Conservation (phyloP, 495 filamentous ascomycete species). For the Massariosphaeria phaeospora region DNA sequence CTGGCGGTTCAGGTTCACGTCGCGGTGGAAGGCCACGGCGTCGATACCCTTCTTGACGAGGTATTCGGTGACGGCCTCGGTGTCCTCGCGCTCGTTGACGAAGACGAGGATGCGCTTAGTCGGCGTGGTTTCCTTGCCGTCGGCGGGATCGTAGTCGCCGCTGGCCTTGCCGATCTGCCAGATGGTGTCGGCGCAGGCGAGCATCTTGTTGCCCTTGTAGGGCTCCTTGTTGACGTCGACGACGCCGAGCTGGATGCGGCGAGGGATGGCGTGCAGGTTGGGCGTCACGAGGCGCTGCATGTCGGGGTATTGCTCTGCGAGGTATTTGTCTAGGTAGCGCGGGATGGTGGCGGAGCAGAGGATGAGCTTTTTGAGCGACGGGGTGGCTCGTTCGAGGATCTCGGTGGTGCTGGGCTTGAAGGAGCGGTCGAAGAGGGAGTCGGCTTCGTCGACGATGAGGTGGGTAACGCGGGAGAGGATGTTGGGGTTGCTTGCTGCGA, state of each 20-base stretch:
- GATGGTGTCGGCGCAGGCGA: constrained; percentile 91
- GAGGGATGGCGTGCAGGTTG: constrained; percentile 90
- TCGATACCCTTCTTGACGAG: constrained; percentile 81
- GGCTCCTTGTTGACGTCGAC: constrained; percentile 85
- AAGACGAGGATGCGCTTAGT: constrained; percentile 90
- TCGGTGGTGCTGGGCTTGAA: constrained; percentile 76
- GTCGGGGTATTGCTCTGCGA: constrained; percentile 75
- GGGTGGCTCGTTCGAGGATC: constrained; percentile 69
- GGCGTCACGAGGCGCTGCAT: constrained; percentile 83
- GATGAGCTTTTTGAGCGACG: constrained; percentile 80
- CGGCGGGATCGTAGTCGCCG: constrained; percentile 42
- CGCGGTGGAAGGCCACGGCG: constrained; percentile 73
- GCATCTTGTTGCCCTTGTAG: constrained; percentile 80
- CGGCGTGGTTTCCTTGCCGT: constrained; percentile 49
- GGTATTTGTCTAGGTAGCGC: constrained; percentile 72
- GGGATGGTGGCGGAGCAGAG: constrained; percentile 97
- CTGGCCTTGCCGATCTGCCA: constrained; percentile 86
- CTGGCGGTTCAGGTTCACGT: constrained; percentile 67
- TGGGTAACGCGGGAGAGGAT: constrained; percentile 81
- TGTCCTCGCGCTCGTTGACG: constrained; percentile 92
- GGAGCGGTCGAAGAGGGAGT: constrained; percentile 88
- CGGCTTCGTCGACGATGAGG: constrained; percentile 88
- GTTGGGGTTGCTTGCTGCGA: constrained; percentile 81
- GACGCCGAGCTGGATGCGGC: constrained; percentile 88
- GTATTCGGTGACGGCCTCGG: constrained; percentile 72